Evolutionary conservation across 108 stramenopile species (phyloP).

Genomic region (Discostella stelligeroides): DNA sequence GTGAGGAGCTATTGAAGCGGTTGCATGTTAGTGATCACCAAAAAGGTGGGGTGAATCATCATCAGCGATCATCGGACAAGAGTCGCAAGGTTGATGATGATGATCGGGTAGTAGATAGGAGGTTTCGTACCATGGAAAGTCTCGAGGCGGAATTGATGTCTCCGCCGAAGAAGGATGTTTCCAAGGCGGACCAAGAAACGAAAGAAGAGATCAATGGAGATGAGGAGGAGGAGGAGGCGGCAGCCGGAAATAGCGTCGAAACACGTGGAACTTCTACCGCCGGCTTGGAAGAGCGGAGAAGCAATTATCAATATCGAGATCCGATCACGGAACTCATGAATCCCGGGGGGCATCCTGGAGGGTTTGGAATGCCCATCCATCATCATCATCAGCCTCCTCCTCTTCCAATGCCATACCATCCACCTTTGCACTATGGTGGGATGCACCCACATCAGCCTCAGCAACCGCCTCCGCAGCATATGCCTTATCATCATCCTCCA

Average conservation of each 20-base stretch:
- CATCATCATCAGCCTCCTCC: constrained; percentile 16
- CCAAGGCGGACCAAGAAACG: neutral
- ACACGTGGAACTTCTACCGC: constrained; percentile 11
- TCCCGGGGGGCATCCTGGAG: constrained; percentile 31
- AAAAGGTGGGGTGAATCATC: too few relatives aligned
- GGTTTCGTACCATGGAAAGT: constrained; percentile 30
- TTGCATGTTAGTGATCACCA: too few relatives aligned
- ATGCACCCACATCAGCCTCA: too few relatives aligned
- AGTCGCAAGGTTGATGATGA: neutral
- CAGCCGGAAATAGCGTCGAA: neutral
- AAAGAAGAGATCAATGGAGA: neutral
- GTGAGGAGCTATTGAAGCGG: constrained; percentile 30
- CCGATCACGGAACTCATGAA: constrained; percentile 48
- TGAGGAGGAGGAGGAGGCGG: neutral
- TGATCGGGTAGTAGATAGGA: neutral
- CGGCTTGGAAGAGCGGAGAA: constrained; percentile 18
- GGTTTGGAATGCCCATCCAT: constrained; percentile 22
- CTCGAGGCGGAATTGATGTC: constrained; percentile 23
- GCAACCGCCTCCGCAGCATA: constrained; percentile 9
- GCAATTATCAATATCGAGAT: constrained; percentile 31
- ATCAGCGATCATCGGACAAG: too few relatives aligned
- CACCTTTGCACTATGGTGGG: constrained; percentile 25
- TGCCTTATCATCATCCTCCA: constrained; percentile 10
- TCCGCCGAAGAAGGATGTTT: neutral
- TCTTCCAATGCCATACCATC: constrained; percentile 24